Evolutionary conservation across 2,329 filamentous ascomycete genomes (phyloP), one percentile per base, ranked within the genome.

Genomic region (Sporothrix brunneoviolacea): DNA sequence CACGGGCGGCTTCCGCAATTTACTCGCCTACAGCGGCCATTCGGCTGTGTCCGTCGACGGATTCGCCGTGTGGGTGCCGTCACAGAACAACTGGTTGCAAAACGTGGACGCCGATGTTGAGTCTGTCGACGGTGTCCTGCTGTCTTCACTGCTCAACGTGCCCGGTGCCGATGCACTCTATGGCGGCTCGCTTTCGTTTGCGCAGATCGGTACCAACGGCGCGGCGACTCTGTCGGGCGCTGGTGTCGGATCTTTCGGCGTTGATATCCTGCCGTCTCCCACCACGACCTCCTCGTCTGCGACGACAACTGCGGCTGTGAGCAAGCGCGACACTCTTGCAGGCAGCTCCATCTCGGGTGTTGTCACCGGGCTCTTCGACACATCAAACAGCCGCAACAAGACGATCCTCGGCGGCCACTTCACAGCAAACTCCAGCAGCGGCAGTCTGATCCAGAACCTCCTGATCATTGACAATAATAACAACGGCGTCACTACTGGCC

Each of bases 361-460:
- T n/a, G 74, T 84, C 19, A 81, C 86, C 8, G 93, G 89, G 27
- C 70, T 83, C 2, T 95, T 94, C 62, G 89, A 95, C 65, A 79
- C 55, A 3, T 27, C 47, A 8, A 79, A 81, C 55, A 73, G 72
- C 52, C 77, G 80, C 56, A 96, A 96, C 65, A 75, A 94, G 51
- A 97, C 93, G 0, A 79, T 97, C 35, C 74, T 97, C 24, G 93
- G 84, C 43, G 93, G 93, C 1, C 88, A 90, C 60, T 98, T 98
- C 64, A 79, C 79, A 8, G 83, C 88, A 1, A 80, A 74, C 27
- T 79, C 79, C 13, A 77, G 76, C 8, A 79, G 91, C 58, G 87
- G 83, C 19, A 82, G 84, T 4, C 74, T 76, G 5, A 75, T 96
- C 54, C 75, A 89, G 57, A 97, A 96, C 60, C 71, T 98, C 15